Percentiles rank a stretch among this genome's conserved stretches.
These are phyloP conservation scores for Kregervanrija pseudodelftensis DNA, from an alignment of 805 yeast genomes.

Conservation along the genomic window DNA sequence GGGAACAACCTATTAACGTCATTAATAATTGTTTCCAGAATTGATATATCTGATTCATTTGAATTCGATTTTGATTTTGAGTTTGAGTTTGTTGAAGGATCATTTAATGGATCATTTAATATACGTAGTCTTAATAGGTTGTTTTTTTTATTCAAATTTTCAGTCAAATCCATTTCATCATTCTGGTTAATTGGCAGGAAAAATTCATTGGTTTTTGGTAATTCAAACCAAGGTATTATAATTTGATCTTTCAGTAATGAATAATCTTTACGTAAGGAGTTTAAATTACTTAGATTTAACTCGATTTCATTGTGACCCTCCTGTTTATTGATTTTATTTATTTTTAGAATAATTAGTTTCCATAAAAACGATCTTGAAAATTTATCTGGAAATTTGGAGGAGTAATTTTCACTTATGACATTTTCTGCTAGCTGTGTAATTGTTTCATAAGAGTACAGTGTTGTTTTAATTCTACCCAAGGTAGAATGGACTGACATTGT, in stretches of 20 bases:
- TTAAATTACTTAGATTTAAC: conserved; percentile 12
- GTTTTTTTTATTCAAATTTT: conserved; percentile 10
- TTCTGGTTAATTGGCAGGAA: conserved; percentile 8
- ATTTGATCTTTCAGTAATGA: conserved; percentile 12
- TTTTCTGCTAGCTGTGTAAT: conserved; percentile 6
- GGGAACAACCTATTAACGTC: conserved; percentile 51
- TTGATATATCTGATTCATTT: conserved; percentile 30
- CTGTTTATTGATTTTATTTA: conserved; percentile 6
- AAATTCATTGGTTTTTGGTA: conserved; percentile 18
- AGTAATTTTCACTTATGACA: conserved; percentile 5
- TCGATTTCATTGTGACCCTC: conserved; percentile 4
- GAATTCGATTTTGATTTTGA: background rate
- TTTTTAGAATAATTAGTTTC: conserved; percentile 13
- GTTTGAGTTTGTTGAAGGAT: background rate
- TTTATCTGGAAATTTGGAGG: conserved; percentile 3
- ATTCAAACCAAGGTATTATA: conserved; percentile 29
- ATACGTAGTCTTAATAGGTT: conserved; percentile 1
- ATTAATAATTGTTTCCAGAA: conserved; percentile 36
- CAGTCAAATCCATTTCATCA: conserved; percentile 22
- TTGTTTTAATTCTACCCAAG: background rate
- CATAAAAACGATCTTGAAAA: conserved; percentile 17
- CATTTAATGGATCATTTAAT: conserved; percentile 8
- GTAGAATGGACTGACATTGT: background rate
- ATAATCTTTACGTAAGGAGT: conserved; percentile 15
- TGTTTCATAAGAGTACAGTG: conserved; percentile 5